Base-by-base conservation (phyloP, 1,284 basidiomycete genomes). In the Pseudozyma thailandica region DNA sequence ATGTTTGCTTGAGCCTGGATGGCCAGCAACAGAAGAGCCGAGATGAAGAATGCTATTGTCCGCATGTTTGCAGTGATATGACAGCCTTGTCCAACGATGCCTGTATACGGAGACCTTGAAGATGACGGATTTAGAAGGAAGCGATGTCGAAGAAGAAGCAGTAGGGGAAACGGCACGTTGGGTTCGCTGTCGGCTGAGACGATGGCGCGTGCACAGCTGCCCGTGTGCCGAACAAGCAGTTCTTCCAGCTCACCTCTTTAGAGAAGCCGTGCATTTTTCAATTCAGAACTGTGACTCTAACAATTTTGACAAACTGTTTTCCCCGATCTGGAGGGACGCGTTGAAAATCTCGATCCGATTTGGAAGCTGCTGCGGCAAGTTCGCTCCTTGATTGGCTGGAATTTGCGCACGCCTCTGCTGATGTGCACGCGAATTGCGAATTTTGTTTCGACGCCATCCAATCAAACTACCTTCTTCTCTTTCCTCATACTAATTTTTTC, bases 331-430 rank as follows among this genome's bases (percentile, higher is more conserved):
- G 18, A 21, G 23, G 12, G 15, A 35, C 15, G 33, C 33, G 20
- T 4, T 41, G 2, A 23, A 7, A 15, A 23, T 1, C 18, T 26
- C n/a, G n/a, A n/a, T n/a, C n/a, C n/a, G n/a, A n/a, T n/a, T n/a
- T n/a, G n/a, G n/a, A 25, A 56, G 20, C 25, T 64, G 66, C 66
- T 70, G 66, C 66, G 66, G 66, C 60, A 70, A 70, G 53, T 68
- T 64, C 60, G 49, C 23, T 25, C 18, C 50, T 42, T 57, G 56
- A 45, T 46, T 53, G 55, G 54, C 45, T 37, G 35, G 4, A 30
- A 20, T 20, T 5, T 21, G 30, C 45, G 45, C 45, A 20, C 26
- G 6, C 12, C 3, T 23, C 26, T 53, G 59, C 20, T 20, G 21
- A 20, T 13, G n/a, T 9, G 20, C 18, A 8, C 9, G 25, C 28